Conservation (phyloP, 2,329 filamentous ascomycete species). For the Exophiala bonariae region DNA sequence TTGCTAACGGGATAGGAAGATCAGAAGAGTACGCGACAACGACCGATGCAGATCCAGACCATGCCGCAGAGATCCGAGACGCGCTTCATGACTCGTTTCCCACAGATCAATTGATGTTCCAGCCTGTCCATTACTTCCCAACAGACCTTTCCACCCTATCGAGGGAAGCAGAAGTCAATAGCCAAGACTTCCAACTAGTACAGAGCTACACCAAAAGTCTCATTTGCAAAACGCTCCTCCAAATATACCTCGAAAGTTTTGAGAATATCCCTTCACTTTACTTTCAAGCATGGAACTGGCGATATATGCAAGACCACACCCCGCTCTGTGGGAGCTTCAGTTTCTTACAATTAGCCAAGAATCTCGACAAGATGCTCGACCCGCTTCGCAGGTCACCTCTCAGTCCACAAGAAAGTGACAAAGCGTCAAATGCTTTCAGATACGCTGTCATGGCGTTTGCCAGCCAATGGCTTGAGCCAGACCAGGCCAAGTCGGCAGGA, state of each 20-base stretch:
- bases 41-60: conserved; percentile 1
- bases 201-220: conserved; percentile 7
- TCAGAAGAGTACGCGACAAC: conserved; percentile 6
- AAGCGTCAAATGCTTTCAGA: conserved; percentile 41
- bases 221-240: conserved; percentile 35
- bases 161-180: conserved; percentile 4
- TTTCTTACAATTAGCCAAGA: conserved; percentile 8
- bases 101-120: conserved; percentile 2
- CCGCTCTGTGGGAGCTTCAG: conserved; percentile 7
- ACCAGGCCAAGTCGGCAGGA: background rate
- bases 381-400: conserved; percentile 23
- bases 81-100: conserved; percentile 3
- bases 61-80: conserved; percentile 3
- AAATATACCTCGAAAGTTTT: conserved; percentile 47
- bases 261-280: conserved; percentile 47
- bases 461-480: conserved; percentile 37
- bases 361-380: conserved; percentile 8
- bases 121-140: background rate
- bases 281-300: conserved; percentile 46
- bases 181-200: conserved; percentile 8
- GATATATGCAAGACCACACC: conserved; percentile 5
- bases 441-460: conserved; percentile 44
- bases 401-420: conserved; percentile 37
- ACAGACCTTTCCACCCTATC: background rate
- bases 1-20: conserved; percentile 1